phyloP scores from a whole-genome alignment of 2,329 filamentous ascomycete genomes.

The Epicoccum nigrum region DNA sequence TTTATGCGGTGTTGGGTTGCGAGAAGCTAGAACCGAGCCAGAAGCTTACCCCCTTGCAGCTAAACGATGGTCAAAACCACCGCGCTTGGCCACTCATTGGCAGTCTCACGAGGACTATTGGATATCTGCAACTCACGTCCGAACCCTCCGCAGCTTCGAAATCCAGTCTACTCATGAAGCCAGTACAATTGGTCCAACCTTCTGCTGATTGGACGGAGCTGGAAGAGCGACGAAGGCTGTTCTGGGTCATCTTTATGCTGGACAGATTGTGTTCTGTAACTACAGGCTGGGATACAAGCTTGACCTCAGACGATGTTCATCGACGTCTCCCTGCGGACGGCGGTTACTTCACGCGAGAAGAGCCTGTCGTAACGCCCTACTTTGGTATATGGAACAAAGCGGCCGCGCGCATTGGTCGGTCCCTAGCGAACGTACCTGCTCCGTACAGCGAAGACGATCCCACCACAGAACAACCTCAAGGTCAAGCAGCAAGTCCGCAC shows the following conservation, averaged over 20 bases:
- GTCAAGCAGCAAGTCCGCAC: slow-evolving; percentile 38
- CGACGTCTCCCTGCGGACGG: slow-evolving; percentile 42
- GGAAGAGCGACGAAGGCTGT: slow-evolving; percentile 40
- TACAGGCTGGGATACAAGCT: slow-evolving; percentile 43
- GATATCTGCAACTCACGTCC: slow-evolving; percentile 41
- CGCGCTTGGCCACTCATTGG: slow-evolving; percentile 44
- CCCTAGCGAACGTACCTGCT: slow-evolving; percentile 40
- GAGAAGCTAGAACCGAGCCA: too few relatives aligned
- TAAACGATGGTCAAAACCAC: slow-evolving; percentile 37
- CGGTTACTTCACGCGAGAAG: slow-evolving; percentile 43
- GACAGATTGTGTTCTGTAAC: slow-evolving; percentile 42
- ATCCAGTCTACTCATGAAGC: slow-evolving; percentile 38
- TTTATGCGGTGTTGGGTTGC: too few relatives aligned
- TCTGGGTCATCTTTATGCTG: slow-evolving; percentile 44
- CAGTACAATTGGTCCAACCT: slow-evolving; percentile 32
- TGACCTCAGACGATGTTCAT: slow-evolving; percentile 45
- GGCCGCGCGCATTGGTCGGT: slow-evolving; percentile 40
- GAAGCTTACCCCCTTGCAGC: slow-evolving; percentile 16
- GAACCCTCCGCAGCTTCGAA: slow-evolving; percentile 34
- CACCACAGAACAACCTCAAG: slow-evolving; percentile 28
- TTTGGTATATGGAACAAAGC: slow-evolving; percentile 47
- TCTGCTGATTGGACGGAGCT: slow-evolving; percentile 40
- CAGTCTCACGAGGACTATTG: slow-evolving; percentile 43
- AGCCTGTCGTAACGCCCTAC: slow-evolving; percentile 41
- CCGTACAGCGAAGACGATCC: slow-evolving; percentile 45